Conservation (phyloP, 495 filamentous ascomycete species). For the Sabuloglossum arenarium region DNA sequence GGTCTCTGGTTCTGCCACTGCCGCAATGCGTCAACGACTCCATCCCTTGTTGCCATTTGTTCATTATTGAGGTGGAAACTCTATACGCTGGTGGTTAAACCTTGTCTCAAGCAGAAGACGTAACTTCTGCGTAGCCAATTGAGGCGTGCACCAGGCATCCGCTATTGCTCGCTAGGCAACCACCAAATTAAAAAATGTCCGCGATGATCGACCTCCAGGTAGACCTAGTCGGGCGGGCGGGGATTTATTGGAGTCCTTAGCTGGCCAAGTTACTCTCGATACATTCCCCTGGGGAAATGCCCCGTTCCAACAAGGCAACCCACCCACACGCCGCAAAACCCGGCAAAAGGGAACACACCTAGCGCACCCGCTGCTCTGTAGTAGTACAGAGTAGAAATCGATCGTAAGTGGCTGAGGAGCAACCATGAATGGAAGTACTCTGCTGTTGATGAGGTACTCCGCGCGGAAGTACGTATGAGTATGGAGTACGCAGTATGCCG, state of each 20-base stretch:
- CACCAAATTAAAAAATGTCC: neutral
- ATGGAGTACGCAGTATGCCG: neutral
- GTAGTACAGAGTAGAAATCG: neutral
- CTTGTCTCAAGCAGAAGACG: neutral
- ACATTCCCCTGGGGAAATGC: neutral
- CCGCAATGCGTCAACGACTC: no score
- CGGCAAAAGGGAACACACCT: neutral
- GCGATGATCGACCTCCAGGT: neutral
- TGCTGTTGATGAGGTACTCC: no score
- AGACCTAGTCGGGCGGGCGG: neutral
- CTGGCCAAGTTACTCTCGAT: neutral
- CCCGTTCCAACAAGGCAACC: neutral
- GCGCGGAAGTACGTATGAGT: no score
- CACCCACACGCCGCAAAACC: neutral
- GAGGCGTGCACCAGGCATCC: neutral
- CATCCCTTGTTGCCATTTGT: no score
- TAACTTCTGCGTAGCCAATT: neutral
- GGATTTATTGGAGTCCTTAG: neutral
- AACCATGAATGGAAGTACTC: neutral
- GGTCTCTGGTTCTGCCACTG: no score
- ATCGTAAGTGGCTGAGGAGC: neutral
- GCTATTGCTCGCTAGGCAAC: neutral
- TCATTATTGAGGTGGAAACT: neutral
- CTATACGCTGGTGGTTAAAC: neutral
- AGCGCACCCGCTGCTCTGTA: neutral